Base-by-base conservation (phyloP, 2,329 filamentous ascomycete species). In the Aspergillus hiratsukae region DNA sequence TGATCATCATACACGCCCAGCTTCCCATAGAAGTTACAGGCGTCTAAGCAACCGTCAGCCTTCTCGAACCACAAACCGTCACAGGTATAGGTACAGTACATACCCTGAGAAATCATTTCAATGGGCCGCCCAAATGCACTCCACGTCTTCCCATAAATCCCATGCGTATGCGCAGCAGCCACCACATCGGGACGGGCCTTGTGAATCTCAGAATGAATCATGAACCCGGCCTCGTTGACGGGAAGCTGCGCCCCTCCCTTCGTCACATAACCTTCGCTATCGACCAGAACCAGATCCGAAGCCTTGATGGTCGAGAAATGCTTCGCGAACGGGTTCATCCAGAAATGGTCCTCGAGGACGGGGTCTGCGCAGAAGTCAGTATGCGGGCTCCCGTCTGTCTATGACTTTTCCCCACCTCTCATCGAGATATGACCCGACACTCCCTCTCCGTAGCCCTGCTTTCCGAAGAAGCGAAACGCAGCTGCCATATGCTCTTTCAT, bases 131-230 rank as follows among this genome's bases (percentile, higher is more conserved):
- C 85, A 23, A 87, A 79, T 0, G 83, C 73, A 63, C 82, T 84
- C 74, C 88, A 87, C 10, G 85, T 80, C 51, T 83, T 81, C 3
- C 83, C 83, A 63, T 84, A 80, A 50, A 85, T 76, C 17, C 78
- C 80, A 68, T 85, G 83, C 1, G 79, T 80, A 66, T 86, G 83
- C 0, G 82, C 82, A 3, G 83, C 83, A 53, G 81, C 82, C 54
- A 80, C 74, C 28, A 86, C 78, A 63, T 86, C 83, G 1, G 83
- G 83, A 1, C 83, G 77, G 1, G 83, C 83, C 27, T 76, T 76
- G 65, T 86, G 82, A 2, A 85, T 80, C 19, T 81, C 82, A 3
- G 80, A 78, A 66, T 86, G 83, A 54, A 86, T 86, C 73, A 83
- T 81, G 62, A 84, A 85, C 1, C 82, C 83, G 51, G 77, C 76